Evolutionary conservation across 1,284 basidiomycete genomes (phyloP).

Genomic region (Entoloma clypeatum): DNA sequence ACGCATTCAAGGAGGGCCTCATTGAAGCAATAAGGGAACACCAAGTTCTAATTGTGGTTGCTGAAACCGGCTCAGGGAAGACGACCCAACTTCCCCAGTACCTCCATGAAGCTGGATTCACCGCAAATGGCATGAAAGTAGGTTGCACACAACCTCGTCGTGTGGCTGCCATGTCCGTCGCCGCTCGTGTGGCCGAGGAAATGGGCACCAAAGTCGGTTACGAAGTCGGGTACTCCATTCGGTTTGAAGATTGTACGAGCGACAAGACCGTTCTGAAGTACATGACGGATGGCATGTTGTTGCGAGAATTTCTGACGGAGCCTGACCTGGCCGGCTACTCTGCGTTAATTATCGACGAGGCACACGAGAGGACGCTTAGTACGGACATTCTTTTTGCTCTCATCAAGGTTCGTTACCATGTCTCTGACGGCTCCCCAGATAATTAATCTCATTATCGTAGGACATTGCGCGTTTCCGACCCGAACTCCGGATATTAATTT

Average conservation of each 20-base stretch:
- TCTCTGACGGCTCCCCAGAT: slow-evolving; percentile 19
- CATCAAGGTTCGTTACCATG: slow-evolving; percentile 75
- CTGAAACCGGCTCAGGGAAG: slow-evolving; percentile 95
- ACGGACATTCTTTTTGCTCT: slow-evolving; percentile 97
- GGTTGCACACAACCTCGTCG: slow-evolving; percentile 98
- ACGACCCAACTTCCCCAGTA: slow-evolving; percentile 99
- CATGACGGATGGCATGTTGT: slow-evolving; percentile 98
- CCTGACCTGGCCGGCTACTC: slow-evolving; percentile 92
- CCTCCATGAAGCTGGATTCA: slow-evolving; percentile 96
- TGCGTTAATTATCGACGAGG: slow-evolving; percentile 94
- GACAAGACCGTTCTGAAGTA: slow-evolving; percentile 98
- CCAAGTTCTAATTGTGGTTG: slow-evolving; percentile 90
- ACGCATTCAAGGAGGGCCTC: slow-evolving; percentile 80
- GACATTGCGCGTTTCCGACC: slow-evolving; percentile 97
- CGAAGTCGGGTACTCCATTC: slow-evolving; percentile 98
- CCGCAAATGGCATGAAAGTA: slow-evolving; percentile 82
- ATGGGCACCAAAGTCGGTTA: slow-evolving; percentile 96
- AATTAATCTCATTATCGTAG: slow-evolving; percentile 37
- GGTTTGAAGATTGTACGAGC: slow-evolving; percentile 98
- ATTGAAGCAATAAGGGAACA: slow-evolving; percentile 88
- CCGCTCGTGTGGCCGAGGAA: slow-evolving; percentile 97
- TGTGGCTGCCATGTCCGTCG: slow-evolving; percentile 99
- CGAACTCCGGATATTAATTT: slow-evolving; percentile 87
- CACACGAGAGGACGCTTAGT: slow-evolving; percentile 92
- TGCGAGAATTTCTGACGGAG: slow-evolving; percentile 94